Conservation (phyloP, 2,329 filamentous ascomycete species). For the Fusarium annulatum region DNA sequence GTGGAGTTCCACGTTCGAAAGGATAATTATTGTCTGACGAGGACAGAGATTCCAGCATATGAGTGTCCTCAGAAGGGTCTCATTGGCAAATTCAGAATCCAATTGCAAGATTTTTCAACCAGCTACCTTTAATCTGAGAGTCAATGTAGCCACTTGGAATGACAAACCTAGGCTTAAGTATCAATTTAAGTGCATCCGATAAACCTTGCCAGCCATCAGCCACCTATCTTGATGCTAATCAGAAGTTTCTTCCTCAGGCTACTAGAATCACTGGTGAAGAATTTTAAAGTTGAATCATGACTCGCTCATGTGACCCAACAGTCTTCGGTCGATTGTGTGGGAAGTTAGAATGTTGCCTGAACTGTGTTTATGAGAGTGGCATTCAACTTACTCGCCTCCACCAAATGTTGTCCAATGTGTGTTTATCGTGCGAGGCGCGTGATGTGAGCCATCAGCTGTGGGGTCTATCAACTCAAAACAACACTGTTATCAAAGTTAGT, state of each 20-base stretch:
- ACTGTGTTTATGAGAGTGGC: not conserved
- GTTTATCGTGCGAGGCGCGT: too few species aligned
- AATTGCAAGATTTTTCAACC: accelerated
- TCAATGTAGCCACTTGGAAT: accelerated
- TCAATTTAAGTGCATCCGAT: not conserved
- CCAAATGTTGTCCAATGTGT: too few species aligned
- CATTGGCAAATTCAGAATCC: not conserved
- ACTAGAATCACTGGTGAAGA: not conserved
- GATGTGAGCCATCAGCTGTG: too few species aligned
- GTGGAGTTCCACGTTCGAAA: not conserved
- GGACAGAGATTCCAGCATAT: not conserved
- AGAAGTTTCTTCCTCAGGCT: not conserved
- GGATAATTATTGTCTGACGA: too few species aligned
- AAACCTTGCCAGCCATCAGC: too few species aligned
- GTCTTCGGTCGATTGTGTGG: not conserved
- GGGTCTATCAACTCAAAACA: too few species aligned
- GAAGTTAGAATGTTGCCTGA: not conserved
- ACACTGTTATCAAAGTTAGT: too few species aligned
- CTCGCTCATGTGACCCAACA: not conserved
- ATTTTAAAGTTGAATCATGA: accelerated
- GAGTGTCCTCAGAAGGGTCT: not conserved
- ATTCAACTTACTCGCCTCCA: too few species aligned
- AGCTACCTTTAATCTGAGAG: not conserved
- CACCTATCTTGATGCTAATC: accelerated
- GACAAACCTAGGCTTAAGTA: accelerated